Base-by-base conservation (phyloP, 2,329 filamentous ascomycete genomes). In the Blastomyces silverae region DNA sequence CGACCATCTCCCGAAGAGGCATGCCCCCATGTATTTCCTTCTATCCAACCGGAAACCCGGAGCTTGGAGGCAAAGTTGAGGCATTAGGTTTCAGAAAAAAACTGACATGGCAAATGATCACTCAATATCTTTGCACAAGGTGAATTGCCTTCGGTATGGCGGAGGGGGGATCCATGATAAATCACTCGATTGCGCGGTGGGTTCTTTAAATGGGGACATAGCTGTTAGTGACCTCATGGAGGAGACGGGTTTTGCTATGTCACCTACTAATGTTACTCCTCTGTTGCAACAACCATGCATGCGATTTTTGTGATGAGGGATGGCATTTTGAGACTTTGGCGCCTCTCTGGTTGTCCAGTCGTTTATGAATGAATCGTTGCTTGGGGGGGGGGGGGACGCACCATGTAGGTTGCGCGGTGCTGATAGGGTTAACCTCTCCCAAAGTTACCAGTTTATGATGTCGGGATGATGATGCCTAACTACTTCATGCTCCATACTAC, bases 181-280 rank as follows among this genome's bases (percentile, higher is more conserved):
- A 52, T 52, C 22, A 31, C 50, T 53, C 13, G 22, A 53, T 53
- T 25, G 28, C 25, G 28, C 22, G 20, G 50, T 53, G 50, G 50
- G 25, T 22, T 28, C 50, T 17, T 53, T 25, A 31, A 28, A 53
- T 53, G 25, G 50, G 50, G 50, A 31, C 25, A 17, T 28, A 7
- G 25, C 25, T 31, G 25, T 31, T 28, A 53, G 50, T 25, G 25
- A 28, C n/a, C n/a, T n/a, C n/a, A n/a, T 53, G 50, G 25, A 53
- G 25, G 37, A 28, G 50, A 53, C 28, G 13, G 25, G 13, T 11
- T 28, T 31, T 53, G 50, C 50, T 15, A 53, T 53, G 50, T 53
- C 25, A 53, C 50, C 50, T 53, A 31, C 25, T 53, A 53, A 53
- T 53, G 50, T 8, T 8, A 53, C 50, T 53, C 50, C 50, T 53